Conservation (phyloP, 2,329 filamentous ascomycete genomes). For the Beauveria australis region DNA sequence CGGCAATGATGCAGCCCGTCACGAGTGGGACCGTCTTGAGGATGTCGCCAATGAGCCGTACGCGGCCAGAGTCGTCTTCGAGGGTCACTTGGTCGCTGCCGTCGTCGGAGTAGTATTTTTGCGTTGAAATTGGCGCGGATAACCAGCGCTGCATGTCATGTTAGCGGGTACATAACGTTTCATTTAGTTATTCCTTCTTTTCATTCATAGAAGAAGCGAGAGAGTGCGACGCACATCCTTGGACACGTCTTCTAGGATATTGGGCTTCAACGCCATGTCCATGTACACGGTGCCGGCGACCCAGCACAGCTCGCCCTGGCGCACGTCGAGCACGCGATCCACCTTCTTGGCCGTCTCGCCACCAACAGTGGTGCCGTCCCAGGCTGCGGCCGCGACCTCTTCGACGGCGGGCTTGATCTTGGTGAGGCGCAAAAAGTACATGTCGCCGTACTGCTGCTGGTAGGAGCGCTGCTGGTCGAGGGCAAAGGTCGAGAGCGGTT, state of each 20-base stretch:
- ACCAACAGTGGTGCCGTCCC: conserved; percentile 70
- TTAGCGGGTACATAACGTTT: not conserved
- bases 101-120: conserved; percentile 65
- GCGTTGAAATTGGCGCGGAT: conserved; percentile 65
- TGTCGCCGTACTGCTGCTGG: conserved; percentile 91
- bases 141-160: conserved; percentile 64
- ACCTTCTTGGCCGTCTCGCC: conserved; percentile 68
- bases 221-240: conserved; percentile 61
- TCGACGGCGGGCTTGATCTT: conserved; percentile 82
- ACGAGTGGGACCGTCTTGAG: conserved; percentile 66
- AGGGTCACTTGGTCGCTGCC: conserved; percentile 66
- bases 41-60: conserved; percentile 66
- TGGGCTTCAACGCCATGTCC: conserved; percentile 93
- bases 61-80: conserved; percentile 88
- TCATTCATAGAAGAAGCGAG: not conserved
- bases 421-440: conserved; percentile 89
- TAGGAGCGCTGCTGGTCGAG: conserved; percentile 69
- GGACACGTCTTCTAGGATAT: conserved; percentile 88
- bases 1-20: conserved; percentile 89
- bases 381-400: conserved; percentile 62
- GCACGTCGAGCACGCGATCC: conserved; percentile 86
- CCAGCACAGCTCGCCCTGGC: conserved; percentile 94
- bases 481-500: conserved; percentile 64
- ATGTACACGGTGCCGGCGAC: conserved; percentile 92
- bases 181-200: no score